A percentile compares a stretch with the other conserved stretches of the same genome.
These are phyloP conservation scores for Crotalaria pallida DNA, from an alignment of 306 rosid species.

Conservation along the genomic window DNA sequence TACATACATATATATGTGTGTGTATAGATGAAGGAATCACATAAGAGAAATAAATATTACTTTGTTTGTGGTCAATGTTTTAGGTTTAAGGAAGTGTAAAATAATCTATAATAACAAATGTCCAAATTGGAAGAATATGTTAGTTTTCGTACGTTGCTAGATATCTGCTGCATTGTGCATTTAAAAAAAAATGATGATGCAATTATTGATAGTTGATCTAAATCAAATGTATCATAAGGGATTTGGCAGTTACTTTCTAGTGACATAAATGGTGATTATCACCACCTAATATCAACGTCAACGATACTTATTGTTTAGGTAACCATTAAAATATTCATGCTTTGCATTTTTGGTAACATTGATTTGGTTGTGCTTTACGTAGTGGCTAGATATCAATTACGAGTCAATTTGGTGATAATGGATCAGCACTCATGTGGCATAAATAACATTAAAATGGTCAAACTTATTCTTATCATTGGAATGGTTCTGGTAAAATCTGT, in stretches of 20 bases:
- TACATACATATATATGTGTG: too few species aligned
- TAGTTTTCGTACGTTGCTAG: slow-evolving; percentile 15
- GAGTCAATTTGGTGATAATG: slow-evolving; percentile 20
- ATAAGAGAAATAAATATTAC: neutral
- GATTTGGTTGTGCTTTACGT: slow-evolving; percentile 25
- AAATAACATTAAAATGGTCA: slow-evolving; percentile 15
- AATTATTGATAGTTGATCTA: slow-evolving; percentile 5
- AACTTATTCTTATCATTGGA: slow-evolving; percentile 18
- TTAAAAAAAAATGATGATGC: neutral
- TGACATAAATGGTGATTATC: slow-evolving; percentile 8
- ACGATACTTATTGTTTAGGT: slow-evolving; percentile 12
- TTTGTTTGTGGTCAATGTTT: slow-evolving; percentile 28
- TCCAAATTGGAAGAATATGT: slow-evolving; percentile 35
- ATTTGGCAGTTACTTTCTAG: slow-evolving; percentile 9
- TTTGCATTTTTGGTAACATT: neutral
- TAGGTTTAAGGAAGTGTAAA: slow-evolving; percentile 8
- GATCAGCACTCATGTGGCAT: slow-evolving; percentile 16
- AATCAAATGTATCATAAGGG: slow-evolving; percentile 2
- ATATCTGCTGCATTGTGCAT: neutral
- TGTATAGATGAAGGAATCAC: neutral
- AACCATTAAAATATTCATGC: neutral
- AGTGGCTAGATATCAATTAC: slow-evolving; percentile 16
- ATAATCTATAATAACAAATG: slow-evolving; percentile 14
- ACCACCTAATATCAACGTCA: slow-evolving; percentile 10
- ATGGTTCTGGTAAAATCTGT: neutral